phyloP scores from a whole-genome alignment of 2,329 filamentous ascomycete species.

The Daldinia sp. region DNA sequence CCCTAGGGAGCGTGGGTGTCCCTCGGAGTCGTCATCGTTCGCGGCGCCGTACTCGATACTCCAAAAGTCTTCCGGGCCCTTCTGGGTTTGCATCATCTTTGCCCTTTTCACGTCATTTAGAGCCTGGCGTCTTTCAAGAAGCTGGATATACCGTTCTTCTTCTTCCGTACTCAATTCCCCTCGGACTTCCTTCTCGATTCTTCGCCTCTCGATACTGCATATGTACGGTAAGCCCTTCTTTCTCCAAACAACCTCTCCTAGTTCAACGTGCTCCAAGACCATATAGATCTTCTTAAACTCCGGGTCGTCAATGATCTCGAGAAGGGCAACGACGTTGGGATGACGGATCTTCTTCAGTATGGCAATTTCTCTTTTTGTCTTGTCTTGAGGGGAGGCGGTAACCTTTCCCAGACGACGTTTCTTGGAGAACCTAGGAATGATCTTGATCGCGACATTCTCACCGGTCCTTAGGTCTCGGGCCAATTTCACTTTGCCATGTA shows the following conservation, averaged over 20 bases:
- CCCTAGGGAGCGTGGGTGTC: constrained; percentile 39
- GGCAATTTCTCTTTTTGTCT: constrained; percentile 94
- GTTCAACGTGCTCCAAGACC: constrained; percentile 92
- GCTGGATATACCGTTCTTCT: constrained; percentile 67
- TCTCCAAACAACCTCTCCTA: constrained; percentile 94
- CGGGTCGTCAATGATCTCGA: constrained; percentile 98
- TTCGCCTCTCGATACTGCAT: constrained; percentile 80
- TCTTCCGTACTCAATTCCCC: constrained; percentile 66
- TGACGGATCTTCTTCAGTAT: constrained; percentile 98
- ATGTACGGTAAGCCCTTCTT: constrained; percentile 87
- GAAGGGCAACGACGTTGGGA: constrained; percentile 92
- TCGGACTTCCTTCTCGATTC: constrained; percentile 76
- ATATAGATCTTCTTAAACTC: constrained; percentile 98
- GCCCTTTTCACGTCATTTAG: constrained; percentile 65
- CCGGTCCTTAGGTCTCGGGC: constrained; percentile 80
- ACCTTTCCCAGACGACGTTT: constrained; percentile 89
- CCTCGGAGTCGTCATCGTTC: constrained; percentile 59
- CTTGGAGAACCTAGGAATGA: constrained; percentile 95
- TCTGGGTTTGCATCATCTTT: constrained; percentile 59
- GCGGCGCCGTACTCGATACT: constrained; percentile 81
- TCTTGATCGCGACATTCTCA: constrained; percentile 94
- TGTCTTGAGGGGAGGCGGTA: constrained; percentile 73
- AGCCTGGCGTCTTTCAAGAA: constrained; percentile 66
- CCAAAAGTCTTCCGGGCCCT: constrained; percentile 74
- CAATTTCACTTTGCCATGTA: constrained; percentile 97